These are phyloP conservation scores for Chlamydomonas schloesseri DNA, from an alignment of 139 green algal species.

Conservation along the genomic window DNA sequence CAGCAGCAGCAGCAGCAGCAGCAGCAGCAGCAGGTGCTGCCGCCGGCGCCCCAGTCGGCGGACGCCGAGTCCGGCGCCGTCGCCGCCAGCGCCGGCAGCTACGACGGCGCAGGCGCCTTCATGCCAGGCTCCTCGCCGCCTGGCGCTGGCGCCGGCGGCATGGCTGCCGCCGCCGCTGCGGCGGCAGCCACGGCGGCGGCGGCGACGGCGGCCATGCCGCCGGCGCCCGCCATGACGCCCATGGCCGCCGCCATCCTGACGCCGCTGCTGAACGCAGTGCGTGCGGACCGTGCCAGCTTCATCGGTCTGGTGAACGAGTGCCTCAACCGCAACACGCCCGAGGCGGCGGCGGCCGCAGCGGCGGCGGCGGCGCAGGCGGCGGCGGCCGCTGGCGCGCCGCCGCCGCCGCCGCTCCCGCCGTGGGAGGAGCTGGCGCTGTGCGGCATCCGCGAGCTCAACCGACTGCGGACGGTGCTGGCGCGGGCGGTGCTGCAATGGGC, in stretches of 20 bases:
- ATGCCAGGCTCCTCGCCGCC: background rate
- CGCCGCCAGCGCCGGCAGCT: background rate
- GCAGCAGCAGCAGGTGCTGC: background rate
- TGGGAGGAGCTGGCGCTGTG: conserved; percentile 62
- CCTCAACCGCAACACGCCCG: background rate
- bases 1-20: background rate
- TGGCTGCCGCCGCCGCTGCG: no score
- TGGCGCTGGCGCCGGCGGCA: conserved; percentile 8
- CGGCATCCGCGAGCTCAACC: conserved; percentile 70
- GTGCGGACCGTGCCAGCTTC: conserved; percentile 57
- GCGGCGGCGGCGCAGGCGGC: no score
- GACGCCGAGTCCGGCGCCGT: background rate
- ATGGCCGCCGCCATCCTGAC: background rate
- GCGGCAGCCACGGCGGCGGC: background rate
- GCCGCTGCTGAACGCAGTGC: conserved; percentile 44
- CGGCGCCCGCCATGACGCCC: background rate
- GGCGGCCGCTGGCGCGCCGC: background rate
- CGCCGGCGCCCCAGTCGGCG: no score
- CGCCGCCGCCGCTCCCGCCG: background rate
- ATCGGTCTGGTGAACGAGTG: conserved; percentile 36
- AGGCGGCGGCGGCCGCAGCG: no score
- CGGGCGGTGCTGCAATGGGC: conserved; percentile 77
- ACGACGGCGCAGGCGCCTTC: background rate
- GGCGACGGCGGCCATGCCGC: background rate
- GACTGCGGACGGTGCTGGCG: conserved; percentile 72